Evolutionary conservation across 2,329 filamentous ascomycete species (phyloP).

Genomic region (Penicillium sp.): DNA sequence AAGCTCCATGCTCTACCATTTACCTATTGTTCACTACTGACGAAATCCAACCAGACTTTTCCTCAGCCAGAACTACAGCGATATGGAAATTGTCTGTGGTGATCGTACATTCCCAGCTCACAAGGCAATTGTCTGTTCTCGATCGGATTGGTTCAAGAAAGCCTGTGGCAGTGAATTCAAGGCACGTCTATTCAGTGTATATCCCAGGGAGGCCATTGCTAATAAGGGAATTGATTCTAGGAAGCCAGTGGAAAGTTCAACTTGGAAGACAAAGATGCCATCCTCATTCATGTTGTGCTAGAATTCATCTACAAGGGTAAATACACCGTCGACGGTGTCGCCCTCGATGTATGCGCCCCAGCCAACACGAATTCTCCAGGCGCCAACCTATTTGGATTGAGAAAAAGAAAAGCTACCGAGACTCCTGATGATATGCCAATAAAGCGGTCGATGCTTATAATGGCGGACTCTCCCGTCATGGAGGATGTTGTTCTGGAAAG

Average conservation of each 20-base stretch:
- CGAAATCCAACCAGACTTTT: not conserved
- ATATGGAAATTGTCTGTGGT: conserved; percentile 4
- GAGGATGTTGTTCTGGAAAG: not conserved
- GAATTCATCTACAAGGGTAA: not conserved
- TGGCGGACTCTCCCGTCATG: not conserved
- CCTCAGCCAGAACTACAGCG: not conserved
- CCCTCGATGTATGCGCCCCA: not conserved
- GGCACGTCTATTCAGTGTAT: not conserved
- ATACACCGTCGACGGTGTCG: not conserved
- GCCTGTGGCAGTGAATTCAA: conserved; percentile 1
- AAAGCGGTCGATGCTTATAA: not conserved
- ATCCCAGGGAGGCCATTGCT: not conserved
- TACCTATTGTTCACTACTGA: not conserved
- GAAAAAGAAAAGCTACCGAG: not conserved
- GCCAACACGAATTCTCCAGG: not conserved
- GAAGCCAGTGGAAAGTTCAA: not conserved
- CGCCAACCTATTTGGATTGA: not conserved
- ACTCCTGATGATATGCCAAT: not conserved
- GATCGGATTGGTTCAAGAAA: conserved; percentile 2
- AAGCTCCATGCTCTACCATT: not conserved
- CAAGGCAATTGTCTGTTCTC: not conserved
- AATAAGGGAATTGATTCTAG: not conserved
- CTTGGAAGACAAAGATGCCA: not conserved
- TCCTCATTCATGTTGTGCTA: not conserved
- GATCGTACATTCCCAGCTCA: not conserved